Evolutionary conservation across 192 early-diverging fungal genomes (phyloP).

Genomic region (Coemansia sp.): DNA sequence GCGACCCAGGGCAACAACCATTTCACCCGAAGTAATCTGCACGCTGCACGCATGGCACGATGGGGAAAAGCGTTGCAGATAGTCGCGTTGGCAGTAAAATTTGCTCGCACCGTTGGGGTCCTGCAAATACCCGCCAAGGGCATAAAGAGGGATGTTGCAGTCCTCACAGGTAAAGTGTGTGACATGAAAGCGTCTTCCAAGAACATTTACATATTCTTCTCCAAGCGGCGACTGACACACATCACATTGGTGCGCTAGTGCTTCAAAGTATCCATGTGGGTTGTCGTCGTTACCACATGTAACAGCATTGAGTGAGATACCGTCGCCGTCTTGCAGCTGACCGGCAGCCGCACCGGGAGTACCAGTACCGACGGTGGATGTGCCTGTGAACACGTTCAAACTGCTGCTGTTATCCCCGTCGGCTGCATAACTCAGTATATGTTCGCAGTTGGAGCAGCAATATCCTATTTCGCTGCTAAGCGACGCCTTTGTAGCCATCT

Average conservation of each 20-base stretch:
- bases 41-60: constrained; percentile 52
- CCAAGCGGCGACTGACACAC: constrained; percentile 34
- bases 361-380: neutral
- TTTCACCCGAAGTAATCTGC: constrained; percentile 54
- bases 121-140: constrained; percentile 53
- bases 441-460: constrained; percentile 53
- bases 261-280: constrained; percentile 6
- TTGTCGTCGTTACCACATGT: neutral
- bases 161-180: constrained; percentile 53
- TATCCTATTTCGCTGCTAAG: constrained; percentile 52
- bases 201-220: constrained; percentile 53
- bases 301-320: constrained; percentile 14
- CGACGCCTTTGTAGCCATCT: constrained; percentile 28
- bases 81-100: constrained; percentile 57
- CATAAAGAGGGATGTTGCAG: constrained; percentile 55
- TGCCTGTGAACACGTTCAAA: neutral
- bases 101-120: constrained; percentile 34
- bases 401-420: constrained; percentile 8
- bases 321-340: constrained; percentile 13
- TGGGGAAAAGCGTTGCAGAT: constrained; percentile 53
- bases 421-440: constrained; percentile 20
- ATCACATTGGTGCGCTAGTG: constrained; percentile 16
- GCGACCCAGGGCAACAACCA: constrained; percentile 52
- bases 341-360: neutral
- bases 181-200: constrained; percentile 50